Percentiles rank a stretch among this genome's conserved stretches.
These are phyloP conservation scores for Talaromyces sp. DNA, from an alignment of 2,329 filamentous ascomycete genomes.

Conservation along the genomic window DNA sequence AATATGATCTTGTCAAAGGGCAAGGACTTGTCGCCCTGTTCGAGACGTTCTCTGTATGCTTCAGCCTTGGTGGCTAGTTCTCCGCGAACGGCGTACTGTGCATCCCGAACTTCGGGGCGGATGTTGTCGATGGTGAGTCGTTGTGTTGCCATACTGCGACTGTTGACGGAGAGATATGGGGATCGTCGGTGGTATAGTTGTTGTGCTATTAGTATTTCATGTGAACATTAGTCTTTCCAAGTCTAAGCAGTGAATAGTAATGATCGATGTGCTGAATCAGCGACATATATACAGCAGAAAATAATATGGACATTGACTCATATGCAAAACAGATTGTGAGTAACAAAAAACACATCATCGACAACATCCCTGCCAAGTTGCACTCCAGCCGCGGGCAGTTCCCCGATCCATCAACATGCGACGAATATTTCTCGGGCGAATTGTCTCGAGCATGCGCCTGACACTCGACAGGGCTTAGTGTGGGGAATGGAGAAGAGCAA, in stretches of 20 bases:
- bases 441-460: neutral
- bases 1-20: conserved; percentile 91
- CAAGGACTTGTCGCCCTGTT: conserved; percentile 52
- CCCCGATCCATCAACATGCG: neutral
- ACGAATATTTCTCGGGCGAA: conserved; percentile 12
- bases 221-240: neutral
- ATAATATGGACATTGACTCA: neutral
- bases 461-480: conserved; percentile 11
- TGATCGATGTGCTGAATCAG: neutral
- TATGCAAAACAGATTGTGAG: neutral
- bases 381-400: neutral
- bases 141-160: conserved; percentile 48
- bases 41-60: conserved; percentile 73
- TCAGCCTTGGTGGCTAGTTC: conserved; percentile 93
- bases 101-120: conserved; percentile 80
- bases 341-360: neutral
- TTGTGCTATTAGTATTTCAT: neutral
- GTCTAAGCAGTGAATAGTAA: neutral
- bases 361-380: neutral
- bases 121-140: conserved; percentile 78
- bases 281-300: neutral
- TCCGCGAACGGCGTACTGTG: conserved; percentile 94
- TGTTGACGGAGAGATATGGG: conserved; percentile 19
- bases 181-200: neutral
- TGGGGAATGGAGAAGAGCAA: conserved; percentile 10